Evolutionary conservation across 1,284 basidiomycete genomes (phyloP), one percentile per base, ranked within the genome.

Genomic region (Blastosporella zonata): DNA sequence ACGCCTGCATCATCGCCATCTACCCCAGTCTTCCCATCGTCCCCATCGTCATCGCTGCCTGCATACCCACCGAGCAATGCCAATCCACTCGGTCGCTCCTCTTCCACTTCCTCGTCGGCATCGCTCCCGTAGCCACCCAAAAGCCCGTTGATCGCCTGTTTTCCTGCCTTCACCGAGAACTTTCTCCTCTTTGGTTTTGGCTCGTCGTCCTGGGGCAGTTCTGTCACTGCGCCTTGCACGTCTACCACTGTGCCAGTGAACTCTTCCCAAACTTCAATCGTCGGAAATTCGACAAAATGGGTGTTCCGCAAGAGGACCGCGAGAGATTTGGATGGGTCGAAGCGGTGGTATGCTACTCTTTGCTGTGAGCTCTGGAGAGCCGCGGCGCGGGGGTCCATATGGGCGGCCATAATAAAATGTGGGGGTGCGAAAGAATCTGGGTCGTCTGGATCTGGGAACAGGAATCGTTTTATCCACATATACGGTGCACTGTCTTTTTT

Each of bases 271-370:
- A 94, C 67, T 43, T 90, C 81, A 35, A 95, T 79, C 0, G 81
- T 82, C 2, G 92, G 91, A 59, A 81, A 93, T 65, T 94, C 92
- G 36, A 88, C 74, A 60, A 90, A 90, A 28, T 79, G 72, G 43
- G 79, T 87, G 37, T 81, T 69, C 38, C 68, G 72, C 37, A 94
- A 68, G 6, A 75, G 66, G 7, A 64, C 58, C 6, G 66, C 61
- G 13, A 94, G 69, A 13, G 74, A 64, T 40, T 71, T 57, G 2
- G 62, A 62, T 2, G 75, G 66, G 47, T 87, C 78, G 4, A 92
- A 67, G 27, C 75, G 77, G 55, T 83, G 74, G 63, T 82, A 87
- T n/a, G 53, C 50, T 43, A 42, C 25, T 40, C 38, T 49, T 13
- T 47, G 54, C 45, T 43, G 52, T 43, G 49, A 47, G 37, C 43